These are phyloP conservation scores for Tulasnella sp. DNA, from an alignment of 768 basidiomycete species.

Conservation along the genomic window DNA sequence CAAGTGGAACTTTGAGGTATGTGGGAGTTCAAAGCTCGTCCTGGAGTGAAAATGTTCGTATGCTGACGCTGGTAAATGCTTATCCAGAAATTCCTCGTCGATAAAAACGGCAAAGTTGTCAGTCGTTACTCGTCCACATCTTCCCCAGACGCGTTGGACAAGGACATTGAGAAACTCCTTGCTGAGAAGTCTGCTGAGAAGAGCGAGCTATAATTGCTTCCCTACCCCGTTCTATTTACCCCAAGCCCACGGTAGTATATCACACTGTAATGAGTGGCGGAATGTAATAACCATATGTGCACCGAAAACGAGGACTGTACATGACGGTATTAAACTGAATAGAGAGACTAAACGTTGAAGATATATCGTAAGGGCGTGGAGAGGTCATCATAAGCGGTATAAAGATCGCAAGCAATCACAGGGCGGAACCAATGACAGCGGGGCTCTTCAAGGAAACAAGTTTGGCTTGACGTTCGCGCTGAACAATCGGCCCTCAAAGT, in stretches of 20 bases:
- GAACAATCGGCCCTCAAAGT: background rate
- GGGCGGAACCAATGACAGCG: constrained; percentile 35
- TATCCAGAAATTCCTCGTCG: constrained; percentile 15
- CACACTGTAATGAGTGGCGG: background rate
- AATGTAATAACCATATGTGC: background rate
- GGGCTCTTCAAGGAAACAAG: constrained; percentile 40
- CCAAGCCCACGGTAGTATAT: background rate
- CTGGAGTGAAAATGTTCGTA: background rate
- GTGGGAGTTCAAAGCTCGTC: background rate
- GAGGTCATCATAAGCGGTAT: background rate
- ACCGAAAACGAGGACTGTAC: background rate
- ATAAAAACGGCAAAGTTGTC: constrained; percentile 35
- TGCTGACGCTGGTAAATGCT: background rate
- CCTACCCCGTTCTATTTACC: no score
- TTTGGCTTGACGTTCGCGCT: constrained; percentile 56
- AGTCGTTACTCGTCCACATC: constrained; percentile 75
- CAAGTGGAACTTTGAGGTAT: constrained; percentile 91
- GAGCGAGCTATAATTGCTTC: background rate
- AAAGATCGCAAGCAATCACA: background rate
- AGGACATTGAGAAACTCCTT: constrained; percentile 60
- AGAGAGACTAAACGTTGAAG: background rate
- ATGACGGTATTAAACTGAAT: background rate
- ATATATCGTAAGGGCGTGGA: background rate
- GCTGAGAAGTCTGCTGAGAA: background rate
- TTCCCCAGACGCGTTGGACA: constrained; percentile 53